These are phyloP conservation scores for Phlyctochytrium planicorne DNA, from an alignment of 192 early-diverging fungal species.

Conservation along the genomic window DNA sequence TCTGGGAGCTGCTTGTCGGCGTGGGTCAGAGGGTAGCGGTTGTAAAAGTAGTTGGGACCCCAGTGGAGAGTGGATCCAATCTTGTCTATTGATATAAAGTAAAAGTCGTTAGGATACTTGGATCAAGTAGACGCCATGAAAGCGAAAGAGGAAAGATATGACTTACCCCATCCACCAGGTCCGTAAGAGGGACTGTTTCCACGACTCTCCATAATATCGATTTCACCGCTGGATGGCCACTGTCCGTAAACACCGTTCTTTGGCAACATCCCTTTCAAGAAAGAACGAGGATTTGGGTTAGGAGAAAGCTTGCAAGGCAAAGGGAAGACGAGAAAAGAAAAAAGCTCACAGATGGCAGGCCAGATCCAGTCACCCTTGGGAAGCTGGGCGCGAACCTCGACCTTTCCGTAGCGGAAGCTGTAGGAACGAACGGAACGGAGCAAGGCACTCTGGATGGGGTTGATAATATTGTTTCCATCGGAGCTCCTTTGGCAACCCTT, in stretches of 20 bases:
- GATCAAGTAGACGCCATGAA: no score
- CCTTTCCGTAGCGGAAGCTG: slow-evolving; percentile 54
- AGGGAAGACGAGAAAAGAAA: no score
- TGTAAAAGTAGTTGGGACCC: slow-evolving; percentile 53
- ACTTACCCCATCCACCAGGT: slow-evolving; percentile 21
- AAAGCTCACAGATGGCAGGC: slow-evolving; percentile 40
- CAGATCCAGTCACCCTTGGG: slow-evolving; percentile 51
- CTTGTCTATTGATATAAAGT: no score
- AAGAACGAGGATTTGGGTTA: no score
- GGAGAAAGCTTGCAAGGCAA: no score
- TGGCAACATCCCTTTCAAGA: slow-evolving; percentile 66
- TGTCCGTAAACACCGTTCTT: slow-evolving; percentile 52
- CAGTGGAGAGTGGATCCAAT: slow-evolving; percentile 67
- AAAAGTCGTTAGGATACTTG: not conserved
- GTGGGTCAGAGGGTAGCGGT: slow-evolving; percentile 47
- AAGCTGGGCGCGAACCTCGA: slow-evolving; percentile 57
- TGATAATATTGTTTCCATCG: slow-evolving; percentile 50
- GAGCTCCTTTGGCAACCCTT: not conserved
- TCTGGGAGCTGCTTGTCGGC: slow-evolving; percentile 32
- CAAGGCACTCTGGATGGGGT: slow-evolving; percentile 59
- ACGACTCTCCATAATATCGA: slow-evolving; percentile 56
- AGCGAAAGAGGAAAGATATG: no score
- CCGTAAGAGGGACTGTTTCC: slow-evolving; percentile 48
- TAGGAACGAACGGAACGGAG: slow-evolving; percentile 44
- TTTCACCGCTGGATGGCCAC: slow-evolving; percentile 65